Percentiles rank a stretch among this genome's conserved stretches.
Evolutionary conservation across 208 protist genomes (phyloP).

Genomic region (Acanthamoeba castellanii): DNA sequence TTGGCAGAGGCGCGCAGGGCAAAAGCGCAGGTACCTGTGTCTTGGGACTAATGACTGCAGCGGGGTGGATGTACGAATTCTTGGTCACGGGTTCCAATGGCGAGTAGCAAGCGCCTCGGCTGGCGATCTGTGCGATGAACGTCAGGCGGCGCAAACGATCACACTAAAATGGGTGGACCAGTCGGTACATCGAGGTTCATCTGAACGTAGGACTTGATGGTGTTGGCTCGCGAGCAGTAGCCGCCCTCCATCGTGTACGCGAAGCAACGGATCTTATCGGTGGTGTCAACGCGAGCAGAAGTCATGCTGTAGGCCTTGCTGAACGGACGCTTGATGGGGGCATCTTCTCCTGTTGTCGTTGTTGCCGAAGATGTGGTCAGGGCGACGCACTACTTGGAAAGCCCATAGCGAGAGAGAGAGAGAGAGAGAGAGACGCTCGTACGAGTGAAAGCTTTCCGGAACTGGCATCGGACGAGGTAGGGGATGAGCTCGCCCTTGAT

Average conservation of each 20-base stretch:
- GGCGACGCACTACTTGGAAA: not conserved
- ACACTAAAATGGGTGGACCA: not conserved
- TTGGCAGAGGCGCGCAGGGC: not conserved
- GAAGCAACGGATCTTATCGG: conserved; percentile 50
- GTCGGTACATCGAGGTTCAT: conserved; percentile 58
- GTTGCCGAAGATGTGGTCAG: not conserved
- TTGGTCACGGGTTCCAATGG: conserved; percentile 29
- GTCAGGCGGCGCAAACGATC: not conserved
- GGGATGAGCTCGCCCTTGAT: conserved; percentile 84
- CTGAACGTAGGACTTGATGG: conserved; percentile 69
- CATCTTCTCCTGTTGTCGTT: not conserved
- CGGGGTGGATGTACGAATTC: conserved; percentile 50
- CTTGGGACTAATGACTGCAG: conserved; percentile 47
- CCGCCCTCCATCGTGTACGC: conserved; percentile 52
- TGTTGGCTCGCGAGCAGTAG: conserved; percentile 69
- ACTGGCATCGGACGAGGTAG: conserved; percentile 78
- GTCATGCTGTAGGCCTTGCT: conserved; percentile 46
- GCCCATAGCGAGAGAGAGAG: not conserved
- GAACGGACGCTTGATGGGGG: conserved; percentile 41
- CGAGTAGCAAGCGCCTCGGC: conserved; percentile 33
- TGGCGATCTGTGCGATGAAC: conserved; percentile 11
- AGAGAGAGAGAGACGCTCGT: not conserved
- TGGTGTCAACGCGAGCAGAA: not conserved
- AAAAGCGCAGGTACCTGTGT: not conserved
- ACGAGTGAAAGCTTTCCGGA: conserved; percentile 48